These are phyloP conservation scores for Luzula sylvatica DNA, from an alignment of 176 grass and related monocot genomes.

Conservation along the genomic window DNA sequence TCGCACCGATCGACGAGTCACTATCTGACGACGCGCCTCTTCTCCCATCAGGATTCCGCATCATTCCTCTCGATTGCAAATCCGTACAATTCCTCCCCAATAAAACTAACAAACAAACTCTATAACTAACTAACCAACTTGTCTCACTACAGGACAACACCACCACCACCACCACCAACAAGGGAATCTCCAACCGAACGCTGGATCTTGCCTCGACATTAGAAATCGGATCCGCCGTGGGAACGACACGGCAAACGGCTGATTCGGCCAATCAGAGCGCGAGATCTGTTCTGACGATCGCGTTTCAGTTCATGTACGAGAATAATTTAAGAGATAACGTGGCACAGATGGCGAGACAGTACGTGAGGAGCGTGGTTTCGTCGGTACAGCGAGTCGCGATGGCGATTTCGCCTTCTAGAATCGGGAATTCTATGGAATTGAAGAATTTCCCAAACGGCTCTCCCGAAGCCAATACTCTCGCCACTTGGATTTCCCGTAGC, in stretches of 20 bases:
- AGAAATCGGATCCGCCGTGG: slow-evolving; percentile 55
- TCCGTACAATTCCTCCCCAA: slow-evolving; percentile 21
- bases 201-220: slow-evolving; percentile 80
- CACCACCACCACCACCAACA: too few relatives aligned
- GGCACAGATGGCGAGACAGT: slow-evolving; percentile 65
- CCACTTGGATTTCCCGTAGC: slow-evolving; percentile 63
- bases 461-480: slow-evolving; percentile 65
- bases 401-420: slow-evolving; percentile 56
- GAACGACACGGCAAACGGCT: slow-evolving; percentile 8
- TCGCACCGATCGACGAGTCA: slow-evolving; percentile 93
- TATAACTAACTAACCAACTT: not conserved
- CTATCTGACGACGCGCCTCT: slow-evolving; percentile 84
- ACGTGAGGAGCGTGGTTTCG: slow-evolving; percentile 68
- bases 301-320: slow-evolving; percentile 89
- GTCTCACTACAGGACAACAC: slow-evolving; percentile 26
- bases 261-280: not conserved
- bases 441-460: slow-evolving; percentile 46
- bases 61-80: slow-evolving; percentile 74
- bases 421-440: slow-evolving; percentile 36
- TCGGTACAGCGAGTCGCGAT: slow-evolving; percentile 92
- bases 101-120: too few relatives aligned
- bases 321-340: slow-evolving; percentile 74
- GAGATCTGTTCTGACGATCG: slow-evolving; percentile 70
- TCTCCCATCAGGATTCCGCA: slow-evolving; percentile 81
- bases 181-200: slow-evolving; percentile 35